phyloP scores from a whole-genome alignment of 306 rosid genomes.

The Rosa rugosa region DNA sequence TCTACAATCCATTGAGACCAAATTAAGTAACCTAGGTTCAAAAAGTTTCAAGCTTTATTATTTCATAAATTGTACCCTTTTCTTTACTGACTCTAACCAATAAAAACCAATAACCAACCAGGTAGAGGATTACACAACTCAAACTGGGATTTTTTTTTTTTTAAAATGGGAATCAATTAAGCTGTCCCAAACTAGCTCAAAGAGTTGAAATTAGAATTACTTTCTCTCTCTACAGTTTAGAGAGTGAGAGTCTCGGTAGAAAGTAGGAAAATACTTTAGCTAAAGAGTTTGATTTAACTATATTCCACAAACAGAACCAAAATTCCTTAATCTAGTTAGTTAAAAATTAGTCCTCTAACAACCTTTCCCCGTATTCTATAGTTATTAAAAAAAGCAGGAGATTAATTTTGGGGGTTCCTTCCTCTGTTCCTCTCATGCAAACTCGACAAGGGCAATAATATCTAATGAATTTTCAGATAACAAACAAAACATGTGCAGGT shows the following conservation, averaged over 20 bases:
- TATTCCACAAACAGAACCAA: not conserved
- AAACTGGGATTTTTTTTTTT: too few species aligned
- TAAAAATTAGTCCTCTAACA: not conserved
- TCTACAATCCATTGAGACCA: constrained; percentile 10
- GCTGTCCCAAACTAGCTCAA: too few species aligned
- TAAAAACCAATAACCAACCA: not conserved
- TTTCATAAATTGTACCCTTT: not conserved
- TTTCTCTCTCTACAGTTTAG: too few species aligned
- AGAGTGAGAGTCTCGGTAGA: too few species aligned
- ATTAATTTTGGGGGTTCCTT: not conserved
- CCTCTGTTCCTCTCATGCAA: not conserved
- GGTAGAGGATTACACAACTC: not conserved
- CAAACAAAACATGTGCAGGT: too few species aligned
- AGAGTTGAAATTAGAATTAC: too few species aligned
- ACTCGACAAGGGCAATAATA: too few species aligned
- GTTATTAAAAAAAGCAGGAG: not conserved
- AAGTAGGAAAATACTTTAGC: too few species aligned
- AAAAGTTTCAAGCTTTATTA: not conserved
- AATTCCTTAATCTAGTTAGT: not conserved
- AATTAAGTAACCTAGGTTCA: not conserved
- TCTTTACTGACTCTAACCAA: not conserved
- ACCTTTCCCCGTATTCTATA: not conserved
- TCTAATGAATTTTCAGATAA: too few species aligned
- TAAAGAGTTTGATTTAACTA: not conserved
- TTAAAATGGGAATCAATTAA: too few species aligned